Evolutionary conservation across 116 monocot species (phyloP), one percentile per base, ranked within the genome.

Genomic region (Thalassia testudinum): DNA sequence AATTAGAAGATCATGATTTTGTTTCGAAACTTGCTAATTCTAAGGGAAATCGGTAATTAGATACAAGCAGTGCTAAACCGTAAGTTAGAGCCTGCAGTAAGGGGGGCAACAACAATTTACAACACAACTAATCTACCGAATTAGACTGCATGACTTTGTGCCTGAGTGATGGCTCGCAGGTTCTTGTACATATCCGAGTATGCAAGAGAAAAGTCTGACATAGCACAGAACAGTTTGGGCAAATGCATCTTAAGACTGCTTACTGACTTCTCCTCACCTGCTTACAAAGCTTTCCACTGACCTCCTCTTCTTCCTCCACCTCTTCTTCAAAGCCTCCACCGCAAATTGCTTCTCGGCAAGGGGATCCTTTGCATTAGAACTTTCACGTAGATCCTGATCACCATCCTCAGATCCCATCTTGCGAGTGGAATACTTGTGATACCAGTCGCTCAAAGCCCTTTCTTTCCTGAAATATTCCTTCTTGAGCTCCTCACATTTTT

Each of bases 201-300:
- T 24, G 58, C 24, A 2, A 29, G 21, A 15, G 88, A 50, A 56
- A 95, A 95, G 21, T 87, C 95, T 0, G 72, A 66, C 64, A 95
- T 62, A 0, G 81, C 68, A 0, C 88, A 55, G 42, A 88, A 95
- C 16, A 95, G 74, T 71, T 85, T 88, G 0, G 88, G 84, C 76
- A 95, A 54, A 50, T 88, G 81, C 7, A 73, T 78, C 49, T 70
- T 87, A n/a, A 95, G 63, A 42, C 71, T 81, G 2, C 59, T 62
- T 0, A 85, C 42, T 0, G 88, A 75, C 51, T 88, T 95, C 72
- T 81, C 88, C 95, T 81, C 23, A 84, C 81, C 62, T 88, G 84
- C 42, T 76, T 76, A 52, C 80, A 76, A 11, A 74, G 42, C 43
- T 44, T 76, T 34, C 52, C 54, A 53, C 81, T 55, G 2, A 48